Evolutionary conservation across 106 monocot species (phyloP).

Genomic region (Acanthochlamys bracteata): DNA sequence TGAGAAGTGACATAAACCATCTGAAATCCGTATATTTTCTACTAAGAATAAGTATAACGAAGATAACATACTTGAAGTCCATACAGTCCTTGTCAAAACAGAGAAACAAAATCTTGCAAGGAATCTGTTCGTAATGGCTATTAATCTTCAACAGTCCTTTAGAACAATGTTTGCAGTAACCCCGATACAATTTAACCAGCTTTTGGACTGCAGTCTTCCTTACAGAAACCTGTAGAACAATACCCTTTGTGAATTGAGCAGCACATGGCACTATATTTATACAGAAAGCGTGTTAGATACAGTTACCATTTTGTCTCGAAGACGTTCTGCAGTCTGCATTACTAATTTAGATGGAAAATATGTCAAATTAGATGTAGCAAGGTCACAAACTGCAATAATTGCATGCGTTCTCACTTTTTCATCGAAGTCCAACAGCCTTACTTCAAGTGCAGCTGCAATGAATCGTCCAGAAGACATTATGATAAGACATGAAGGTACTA

Average conservation of each 20-base stretch:
- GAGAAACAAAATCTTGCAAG: constrained; percentile 61
- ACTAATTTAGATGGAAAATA: constrained; percentile 65
- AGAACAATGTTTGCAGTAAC: constrained; percentile 65
- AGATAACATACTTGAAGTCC: constrained; percentile 61
- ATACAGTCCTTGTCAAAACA: constrained; percentile 77
- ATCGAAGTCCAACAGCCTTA: constrained; percentile 82
- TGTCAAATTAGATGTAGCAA: constrained; percentile 53
- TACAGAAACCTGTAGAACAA: constrained; percentile 52
- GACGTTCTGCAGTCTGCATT: constrained; percentile 43
- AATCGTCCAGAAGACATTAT: constrained; percentile 9
- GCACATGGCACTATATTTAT: background rate
- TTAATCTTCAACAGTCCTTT: constrained; percentile 32
- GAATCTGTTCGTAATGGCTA: constrained; percentile 78
- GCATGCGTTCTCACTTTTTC: constrained; percentile 87
- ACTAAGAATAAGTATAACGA: background rate
- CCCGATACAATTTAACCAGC: constrained; percentile 65
- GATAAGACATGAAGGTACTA: background rate
- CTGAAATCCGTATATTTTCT: background rate
- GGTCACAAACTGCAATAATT: constrained; percentile 68
- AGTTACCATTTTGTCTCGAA: constrained; percentile 84
- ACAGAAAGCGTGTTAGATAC: background rate
- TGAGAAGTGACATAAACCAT: constrained; percentile 17
- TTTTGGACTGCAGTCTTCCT: constrained; percentile 62
- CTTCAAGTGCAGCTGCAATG: constrained; percentile 57
- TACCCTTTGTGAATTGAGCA: background rate